Evolutionary conservation across 805 yeast genomes (phyloP), one percentile per base, ranked within the genome.

Genomic region (Huiozyma naganishii): DNA sequence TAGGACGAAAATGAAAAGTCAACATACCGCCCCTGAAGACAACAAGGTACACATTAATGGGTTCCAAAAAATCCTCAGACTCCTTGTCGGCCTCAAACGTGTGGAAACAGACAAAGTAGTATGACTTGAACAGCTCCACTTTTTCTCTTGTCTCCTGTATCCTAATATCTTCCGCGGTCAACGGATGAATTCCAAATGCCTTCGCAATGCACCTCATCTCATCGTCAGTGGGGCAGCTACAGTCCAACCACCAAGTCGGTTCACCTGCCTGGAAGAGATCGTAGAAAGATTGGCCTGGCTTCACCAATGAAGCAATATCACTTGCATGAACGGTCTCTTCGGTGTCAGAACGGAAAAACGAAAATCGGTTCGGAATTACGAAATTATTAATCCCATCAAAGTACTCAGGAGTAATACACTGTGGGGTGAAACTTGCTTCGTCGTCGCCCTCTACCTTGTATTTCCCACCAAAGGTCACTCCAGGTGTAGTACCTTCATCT

Each of bases 91-190:
- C 80, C 59, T 88, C 97, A 65, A 92, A 92, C 4, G 97, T 85
- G 63, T 92, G 96, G 76, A 92, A 92, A 73, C 95, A 85, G 36
- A 92, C 95, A 69, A 92, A 88, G 65, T 92, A 90, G 65, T 90
- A 90, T 52, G 77, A 76, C 54, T 79, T 77, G 73, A 90, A 90
- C 48, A 90, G 70, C 66, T 90, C 98, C 29, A 90, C 97, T 65
- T 90, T 90, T 68, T 90, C 98, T 66, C 98, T 88, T 27, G 95
- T 78, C 67, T 90, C 98, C 67, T 89, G 95, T 77, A 87, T 84
- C 45, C 95, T 71, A 51, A 90, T 89, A 79, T 90, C 98, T 67
- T 90, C 98, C 1, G 96, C 88, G 0, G 98, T 90, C 70, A 90
- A 79, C 29, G 98, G 98, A 70, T 90, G 98, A 66, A 90, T 86